These are phyloP conservation scores for Peterozyma toletana DNA, from an alignment of 805 yeast genomes.

Conservation along the genomic window DNA sequence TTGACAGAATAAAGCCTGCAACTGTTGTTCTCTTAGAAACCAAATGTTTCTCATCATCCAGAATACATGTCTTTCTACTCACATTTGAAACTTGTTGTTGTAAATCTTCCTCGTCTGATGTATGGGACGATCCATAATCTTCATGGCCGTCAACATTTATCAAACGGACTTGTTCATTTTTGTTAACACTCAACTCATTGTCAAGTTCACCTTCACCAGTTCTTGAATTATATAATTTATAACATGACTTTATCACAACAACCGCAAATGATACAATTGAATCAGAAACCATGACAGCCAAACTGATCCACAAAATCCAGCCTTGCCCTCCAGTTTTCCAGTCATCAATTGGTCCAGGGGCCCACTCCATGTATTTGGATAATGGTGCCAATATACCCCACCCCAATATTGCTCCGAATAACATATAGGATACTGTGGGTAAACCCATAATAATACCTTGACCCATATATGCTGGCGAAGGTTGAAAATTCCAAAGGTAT, in stretches of 20 bases:
- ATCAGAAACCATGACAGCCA: slow-evolving; percentile 91
- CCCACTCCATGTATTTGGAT: slow-evolving; percentile 70
- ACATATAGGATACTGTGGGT: slow-evolving; percentile 85
- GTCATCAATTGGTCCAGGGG: slow-evolving; percentile 81
- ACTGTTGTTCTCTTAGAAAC: slow-evolving; percentile 43
- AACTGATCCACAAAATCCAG: slow-evolving; percentile 92
- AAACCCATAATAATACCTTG: slow-evolving; percentile 98
- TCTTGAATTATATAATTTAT: neutral
- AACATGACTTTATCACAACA: slow-evolving; percentile 39
- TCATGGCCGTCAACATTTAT: neutral
- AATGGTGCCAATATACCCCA: slow-evolving; percentile 91
- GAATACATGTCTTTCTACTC: slow-evolving; percentile 21
- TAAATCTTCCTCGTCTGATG: slow-evolving; percentile 6
- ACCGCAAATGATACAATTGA: slow-evolving; percentile 75
- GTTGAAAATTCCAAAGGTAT: slow-evolving; percentile 85
- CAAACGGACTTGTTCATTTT: neutral
- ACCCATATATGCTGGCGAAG: slow-evolving; percentile 95
- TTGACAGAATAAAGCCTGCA: slow-evolving; percentile 58
- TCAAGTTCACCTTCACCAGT: neutral
- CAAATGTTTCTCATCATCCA: slow-evolving; percentile 35
- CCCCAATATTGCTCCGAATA: slow-evolving; percentile 82
- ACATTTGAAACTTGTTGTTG: slow-evolving; percentile 6
- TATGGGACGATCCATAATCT: neutral
- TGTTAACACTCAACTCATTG: neutral
- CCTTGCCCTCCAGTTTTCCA: slow-evolving; percentile 96